Evolutionary conservation across 2,329 filamentous ascomycete species (phyloP), one percentile per base, ranked within the genome.

Genomic region (Pseudonectria buxi): DNA sequence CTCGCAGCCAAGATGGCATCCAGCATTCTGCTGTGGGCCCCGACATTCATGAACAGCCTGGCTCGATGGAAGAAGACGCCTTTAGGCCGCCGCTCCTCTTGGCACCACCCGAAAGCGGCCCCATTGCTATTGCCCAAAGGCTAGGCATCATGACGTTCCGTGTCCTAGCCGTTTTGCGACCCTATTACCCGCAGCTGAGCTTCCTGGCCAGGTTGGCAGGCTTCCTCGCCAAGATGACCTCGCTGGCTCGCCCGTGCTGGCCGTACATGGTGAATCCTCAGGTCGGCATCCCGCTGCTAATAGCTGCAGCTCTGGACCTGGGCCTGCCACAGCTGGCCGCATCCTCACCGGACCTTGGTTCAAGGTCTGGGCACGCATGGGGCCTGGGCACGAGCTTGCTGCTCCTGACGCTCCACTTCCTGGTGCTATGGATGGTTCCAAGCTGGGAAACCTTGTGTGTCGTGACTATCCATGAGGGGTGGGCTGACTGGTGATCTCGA

Each of bases 221-320:
- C 1, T 89, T 94, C 49, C 56, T 82, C 6, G 46, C 72, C 32
- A 95, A 94, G 58, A 62, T 88, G 7, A 62, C 72, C 10, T 76
- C 77, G 0, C 61, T 92, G 9, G 69, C 74, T 3, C 69, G 72
- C 30, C 74, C 81, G 1, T 95, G 88, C 57, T 78, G 77, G 55
- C 87, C 87, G 0, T 79, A 80, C 38, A 77, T 78, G 28, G 69
- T 76, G n/a, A 80, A 73, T 29, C 65, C 76, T 6, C 74, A 74
- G 57, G 61, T 88, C 4, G 68, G 78, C 4, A 79, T 82, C 46
- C 78, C 83, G 3, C 64, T 94, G 2, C 62, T 94, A 4, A 60
- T 73, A 4, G 57, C 90, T 7, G 86, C 86, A 7, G 76, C 74
- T 1, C 49, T 87, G 10, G 86, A 89, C 37, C 56, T 80, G n/a